A percentile compares a stretch with the other conserved stretches of the same genome.
Conservation (phyloP, 306 rosid genomes). For the Fragaria nilgerrensis region DNA sequence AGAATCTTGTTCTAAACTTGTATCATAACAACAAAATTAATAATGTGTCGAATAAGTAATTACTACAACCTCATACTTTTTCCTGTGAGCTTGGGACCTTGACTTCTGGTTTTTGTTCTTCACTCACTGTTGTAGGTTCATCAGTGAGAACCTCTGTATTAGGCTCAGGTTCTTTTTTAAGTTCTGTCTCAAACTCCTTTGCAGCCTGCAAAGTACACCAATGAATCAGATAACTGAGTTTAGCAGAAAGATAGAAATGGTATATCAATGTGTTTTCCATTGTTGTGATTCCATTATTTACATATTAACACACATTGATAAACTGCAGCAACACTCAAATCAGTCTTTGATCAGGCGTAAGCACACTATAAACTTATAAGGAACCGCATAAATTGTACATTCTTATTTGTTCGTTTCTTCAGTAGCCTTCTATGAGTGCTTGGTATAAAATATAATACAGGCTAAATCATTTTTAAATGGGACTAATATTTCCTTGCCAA, state of each 20-base stretch:
- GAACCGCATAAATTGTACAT: neutral
- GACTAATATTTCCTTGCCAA: neutral
- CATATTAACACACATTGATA: neutral
- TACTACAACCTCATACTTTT: constrained; percentile 49
- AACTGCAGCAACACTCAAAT: neutral
- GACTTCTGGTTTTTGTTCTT: constrained; percentile 59
- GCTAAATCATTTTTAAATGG: neutral
- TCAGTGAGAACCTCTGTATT: constrained; percentile 37
- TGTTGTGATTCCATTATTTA: neutral
- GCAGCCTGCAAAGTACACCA: constrained; percentile 70
- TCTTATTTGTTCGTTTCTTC: neutral
- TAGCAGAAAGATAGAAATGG: neutral
- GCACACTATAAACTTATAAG: neutral
- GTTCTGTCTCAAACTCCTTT: constrained; percentile 91
- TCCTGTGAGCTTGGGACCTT: constrained; percentile 70
- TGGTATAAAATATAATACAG: neutral
- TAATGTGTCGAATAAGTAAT: constrained; percentile 2
- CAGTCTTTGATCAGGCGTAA: neutral
- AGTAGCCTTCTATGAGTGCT: constrained; percentile 1
- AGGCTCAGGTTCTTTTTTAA: constrained; percentile 69
- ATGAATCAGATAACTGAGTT: neutral
- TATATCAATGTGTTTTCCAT: neutral
- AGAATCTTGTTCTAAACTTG: constrained; percentile 4
- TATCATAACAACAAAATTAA: neutral
- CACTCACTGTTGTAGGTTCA: constrained; percentile 38